Conservation (phyloP, 495 filamentous ascomycete genomes). For the Podospora pseudoanserina region DNA sequence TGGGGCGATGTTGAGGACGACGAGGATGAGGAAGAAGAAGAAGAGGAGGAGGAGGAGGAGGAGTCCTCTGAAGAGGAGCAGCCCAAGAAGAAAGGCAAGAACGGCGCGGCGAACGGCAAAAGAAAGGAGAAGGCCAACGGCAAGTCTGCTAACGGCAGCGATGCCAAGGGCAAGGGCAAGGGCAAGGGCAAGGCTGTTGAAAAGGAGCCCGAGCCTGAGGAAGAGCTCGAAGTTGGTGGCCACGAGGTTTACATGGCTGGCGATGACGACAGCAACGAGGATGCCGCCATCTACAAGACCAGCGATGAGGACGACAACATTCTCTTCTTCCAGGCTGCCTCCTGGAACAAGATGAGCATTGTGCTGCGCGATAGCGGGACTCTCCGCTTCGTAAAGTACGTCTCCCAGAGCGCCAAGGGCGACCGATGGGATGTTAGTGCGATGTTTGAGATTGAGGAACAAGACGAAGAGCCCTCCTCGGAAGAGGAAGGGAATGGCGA, state of each 20-base stretch:
- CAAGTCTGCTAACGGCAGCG: constrained; percentile 33
- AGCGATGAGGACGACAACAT: constrained; percentile 84
- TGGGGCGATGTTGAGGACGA: constrained; percentile 75
- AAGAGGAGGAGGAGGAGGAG: constrained; percentile 34
- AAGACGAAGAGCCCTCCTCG: constrained; percentile 29
- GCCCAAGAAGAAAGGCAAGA: constrained; percentile 28
- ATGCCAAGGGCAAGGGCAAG: constrained; percentile 50
- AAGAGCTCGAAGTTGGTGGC: constrained; percentile 64
- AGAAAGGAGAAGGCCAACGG: constrained; percentile 48
- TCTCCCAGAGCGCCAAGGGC: constrained; percentile 73
- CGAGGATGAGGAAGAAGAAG: constrained; percentile 43
- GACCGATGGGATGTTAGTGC: constrained; percentile 92
- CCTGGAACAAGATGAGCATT: constrained; percentile 86
- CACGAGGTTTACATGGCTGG: constrained; percentile 92
- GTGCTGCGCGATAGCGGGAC: constrained; percentile 84
- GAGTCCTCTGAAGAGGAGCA: constrained; percentile 25
- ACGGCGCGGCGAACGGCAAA: constrained; percentile 34
- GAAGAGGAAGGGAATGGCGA: constrained; percentile 27
- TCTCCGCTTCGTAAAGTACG: constrained; percentile 94
- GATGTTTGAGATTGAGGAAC: constrained; percentile 56
- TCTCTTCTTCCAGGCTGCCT: constrained; percentile 79
- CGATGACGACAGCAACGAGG: constrained; percentile 69
- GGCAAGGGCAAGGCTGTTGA: constrained; percentile 27
- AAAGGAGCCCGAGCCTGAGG: constrained; percentile 21
- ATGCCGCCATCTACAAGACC: constrained; percentile 83